These are phyloP conservation scores for Tricholoma saponaceum DNA, from an alignment of 768 basidiomycete species.

Conservation along the genomic window DNA sequence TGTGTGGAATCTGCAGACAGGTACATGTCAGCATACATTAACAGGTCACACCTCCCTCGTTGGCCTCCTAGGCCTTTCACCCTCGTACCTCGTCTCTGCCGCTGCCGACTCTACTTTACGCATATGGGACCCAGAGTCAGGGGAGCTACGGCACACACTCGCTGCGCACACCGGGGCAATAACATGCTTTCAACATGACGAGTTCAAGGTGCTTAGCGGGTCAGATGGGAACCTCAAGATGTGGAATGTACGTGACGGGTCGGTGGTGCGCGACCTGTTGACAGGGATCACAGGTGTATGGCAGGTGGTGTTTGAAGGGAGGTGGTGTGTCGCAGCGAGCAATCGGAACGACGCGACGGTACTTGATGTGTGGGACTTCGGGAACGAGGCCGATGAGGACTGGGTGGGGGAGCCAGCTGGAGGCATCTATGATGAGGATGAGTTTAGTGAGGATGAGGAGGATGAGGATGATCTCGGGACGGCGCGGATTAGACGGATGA, in stretches of 20 bases:
- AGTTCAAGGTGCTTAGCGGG: conserved; percentile 94
- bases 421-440: conserved; percentile 71
- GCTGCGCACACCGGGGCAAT: conserved; percentile 96
- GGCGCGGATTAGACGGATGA: conserved; percentile 19
- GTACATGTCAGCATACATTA: conserved; percentile 74
- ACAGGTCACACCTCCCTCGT: conserved; percentile 94
- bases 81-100: conserved; percentile 89
- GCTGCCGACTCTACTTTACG: conserved; percentile 95
- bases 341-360: conserved; percentile 75
- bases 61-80: conserved; percentile 85
- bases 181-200: conserved; percentile 98
- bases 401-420: conserved; percentile 79
- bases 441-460: conserved; percentile 51
- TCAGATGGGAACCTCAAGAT: conserved; percentile 96
- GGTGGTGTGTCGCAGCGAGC: conserved; percentile 93
- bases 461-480: conserved; percentile 29
- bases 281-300: conserved; percentile 93
- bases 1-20: conserved; percentile 86
- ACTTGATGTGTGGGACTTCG: conserved; percentile 90
- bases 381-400: conserved; percentile 67
- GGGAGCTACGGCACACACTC: conserved; percentile 75
- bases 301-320: conserved; percentile 94
- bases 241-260: conserved; percentile 92
- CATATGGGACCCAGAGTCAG: conserved; percentile 89
- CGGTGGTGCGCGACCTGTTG: conserved; percentile 81